Percentiles rank a stretch among this genome's conserved stretches.
These are phyloP conservation scores for Xylaria nigripes DNA, from an alignment of 495 filamentous ascomycete species.

Conservation along the genomic window DNA sequence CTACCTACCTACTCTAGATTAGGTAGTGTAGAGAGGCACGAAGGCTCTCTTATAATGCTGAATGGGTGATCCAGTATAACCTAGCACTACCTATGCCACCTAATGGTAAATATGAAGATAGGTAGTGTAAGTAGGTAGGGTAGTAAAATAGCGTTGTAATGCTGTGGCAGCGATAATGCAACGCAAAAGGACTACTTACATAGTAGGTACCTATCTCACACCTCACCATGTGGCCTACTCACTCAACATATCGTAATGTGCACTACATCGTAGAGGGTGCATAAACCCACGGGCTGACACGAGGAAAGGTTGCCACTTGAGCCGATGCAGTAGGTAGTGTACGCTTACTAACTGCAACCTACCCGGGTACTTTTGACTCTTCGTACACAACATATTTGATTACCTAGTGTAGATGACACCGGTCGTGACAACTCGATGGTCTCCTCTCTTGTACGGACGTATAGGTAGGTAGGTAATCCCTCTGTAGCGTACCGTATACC, in stretches of 20 bases:
- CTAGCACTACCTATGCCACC: no score
- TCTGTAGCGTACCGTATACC: no score
- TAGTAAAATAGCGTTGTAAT: not conserved
- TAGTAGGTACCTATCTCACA: constrained; percentile 1
- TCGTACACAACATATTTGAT: no score
- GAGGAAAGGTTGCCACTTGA: constrained; percentile 7
- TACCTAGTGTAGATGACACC: not conserved
- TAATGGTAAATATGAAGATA: not conserved
- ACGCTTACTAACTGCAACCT: no score
- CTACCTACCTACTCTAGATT: no score
- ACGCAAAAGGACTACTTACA: not conserved
- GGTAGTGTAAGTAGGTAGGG: not conserved
- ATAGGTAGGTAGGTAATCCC: no score
- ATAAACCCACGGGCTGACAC: constrained; percentile 12
- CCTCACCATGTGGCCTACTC: constrained; percentile 13
- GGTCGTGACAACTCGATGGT: no score
- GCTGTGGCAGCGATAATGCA: constrained; percentile 10
- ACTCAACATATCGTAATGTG: constrained; percentile 6
- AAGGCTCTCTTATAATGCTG: no score
- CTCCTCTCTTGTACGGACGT: no score
- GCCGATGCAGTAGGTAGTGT: not conserved
- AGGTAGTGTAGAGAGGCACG: no score
- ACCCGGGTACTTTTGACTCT: no score
- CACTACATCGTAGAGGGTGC: constrained; percentile 2
- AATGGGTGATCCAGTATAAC: no score